Base-by-base conservation (phyloP, 2,329 filamentous ascomycete species). In the Teratosphaeria zuluensis region DNA sequence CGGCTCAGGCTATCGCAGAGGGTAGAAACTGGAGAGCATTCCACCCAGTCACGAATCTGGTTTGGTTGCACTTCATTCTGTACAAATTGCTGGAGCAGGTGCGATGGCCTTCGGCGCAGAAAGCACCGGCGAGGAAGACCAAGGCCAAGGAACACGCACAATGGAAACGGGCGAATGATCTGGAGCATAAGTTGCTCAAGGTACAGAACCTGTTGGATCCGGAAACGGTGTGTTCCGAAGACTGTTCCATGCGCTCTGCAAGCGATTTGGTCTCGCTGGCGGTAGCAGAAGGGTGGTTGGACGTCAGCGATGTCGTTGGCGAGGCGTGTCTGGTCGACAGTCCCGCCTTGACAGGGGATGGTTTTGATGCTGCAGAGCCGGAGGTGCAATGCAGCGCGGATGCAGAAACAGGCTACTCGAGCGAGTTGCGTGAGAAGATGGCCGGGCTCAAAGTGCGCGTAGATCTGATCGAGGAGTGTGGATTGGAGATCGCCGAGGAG, bases 41-140 rank as follows among this genome's bases (percentile, higher is more conserved):
- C 67, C 77, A 80, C 46, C 83, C 84, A 2, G 76, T 77, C 58
- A 85, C 84, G 2, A 87, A 87, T 63, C 74, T 85, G 14, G 74
- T 86, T 14, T 87, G 84, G 84, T 70, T 85, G 24, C 79, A 84
- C 55, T 85, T 84, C 66, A 71, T 87, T 4, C 75, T 86, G 12
- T 76, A 79, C 59, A 80, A 80, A 63, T 74, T 87, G 0, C 70
- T 85, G 28, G 66, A 71, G 52, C 70, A 77, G 56, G 59, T 78
- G n/a, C 53, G 58, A 9, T 67, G 64, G 67, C 31, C 54, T 19
- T 53, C 52, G 32, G 16, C 4, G 56, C 61, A 19, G 56, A 63
- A 61, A 33, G 61, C 61, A 24, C 62, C 63, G 4, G 19, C 62
- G 11, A 63, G 61, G 53, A 66, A 63, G 2, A 48, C 16, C 61